Evolutionary conservation across 345 rosid species (phyloP).

Genomic region (Camelina laxa): DNA sequence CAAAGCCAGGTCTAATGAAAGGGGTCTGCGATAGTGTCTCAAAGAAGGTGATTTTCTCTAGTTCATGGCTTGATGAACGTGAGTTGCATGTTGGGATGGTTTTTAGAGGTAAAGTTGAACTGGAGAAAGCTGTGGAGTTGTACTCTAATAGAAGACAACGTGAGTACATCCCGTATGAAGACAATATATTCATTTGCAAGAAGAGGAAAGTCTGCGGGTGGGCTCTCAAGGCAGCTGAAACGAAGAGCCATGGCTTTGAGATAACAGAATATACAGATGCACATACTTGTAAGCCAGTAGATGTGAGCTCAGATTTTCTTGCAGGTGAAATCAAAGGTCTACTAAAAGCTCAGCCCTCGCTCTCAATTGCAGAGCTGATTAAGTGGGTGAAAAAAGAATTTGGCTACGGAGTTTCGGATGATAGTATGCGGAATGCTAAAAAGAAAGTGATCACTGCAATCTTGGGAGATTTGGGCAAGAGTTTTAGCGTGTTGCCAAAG

Average conservation of each 20-base stretch:
- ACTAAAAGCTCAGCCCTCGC: neutral
- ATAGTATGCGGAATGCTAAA: constrained; percentile 12
- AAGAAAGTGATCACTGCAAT: neutral
- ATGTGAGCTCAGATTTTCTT: neutral
- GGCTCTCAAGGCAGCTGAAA: constrained; percentile 5
- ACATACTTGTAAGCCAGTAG: constrained; percentile 4
- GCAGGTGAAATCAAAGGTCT: constrained; percentile 1
- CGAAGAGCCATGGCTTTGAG: neutral
- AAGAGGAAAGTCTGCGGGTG: neutral
- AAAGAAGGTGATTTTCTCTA: neutral
- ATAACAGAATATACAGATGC: neutral
- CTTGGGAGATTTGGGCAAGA: constrained; percentile 16
- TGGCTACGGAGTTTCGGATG: neutral
- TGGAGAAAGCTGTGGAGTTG: constrained; percentile 12
- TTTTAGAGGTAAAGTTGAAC: neutral
- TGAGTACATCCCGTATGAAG: neutral
- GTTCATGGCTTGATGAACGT: constrained; percentile 13
- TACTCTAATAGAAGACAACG: constrained; percentile 5
- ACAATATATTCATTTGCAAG: neutral
- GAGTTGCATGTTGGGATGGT: constrained; percentile 20
- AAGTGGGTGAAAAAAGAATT: constrained; percentile 8
- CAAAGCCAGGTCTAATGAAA: neutral
- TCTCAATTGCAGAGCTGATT: neutral
- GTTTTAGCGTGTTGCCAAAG: constrained; percentile 25
- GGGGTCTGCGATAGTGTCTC: neutral